Evolutionary conservation across 2,329 filamentous ascomycete genomes (phyloP).

Genomic region (Epichloe glyceriae): DNA sequence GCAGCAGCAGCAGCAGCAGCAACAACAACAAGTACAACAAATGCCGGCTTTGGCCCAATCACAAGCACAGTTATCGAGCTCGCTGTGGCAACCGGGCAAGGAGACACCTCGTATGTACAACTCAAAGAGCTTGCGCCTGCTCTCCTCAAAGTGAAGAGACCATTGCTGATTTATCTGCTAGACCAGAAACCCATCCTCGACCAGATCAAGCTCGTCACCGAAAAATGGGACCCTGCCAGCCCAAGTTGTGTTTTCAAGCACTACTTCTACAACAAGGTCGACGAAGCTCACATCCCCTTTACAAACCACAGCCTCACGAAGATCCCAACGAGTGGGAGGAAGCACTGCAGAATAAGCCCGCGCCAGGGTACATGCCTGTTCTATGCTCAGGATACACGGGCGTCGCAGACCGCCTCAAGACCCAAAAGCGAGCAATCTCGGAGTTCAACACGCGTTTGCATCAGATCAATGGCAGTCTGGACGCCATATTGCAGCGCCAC

Average conservation of each 20-base stretch:
- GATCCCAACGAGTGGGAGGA: constrained; percentile 74
- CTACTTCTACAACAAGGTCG: constrained; percentile 81
- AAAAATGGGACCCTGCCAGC: constrained; percentile 61
- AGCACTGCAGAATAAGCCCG: constrained; percentile 67
- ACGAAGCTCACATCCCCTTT: constrained; percentile 61
- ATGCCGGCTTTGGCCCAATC: constrained; percentile 30
- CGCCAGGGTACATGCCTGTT: constrained; percentile 62
- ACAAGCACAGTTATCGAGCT: constrained; percentile 34
- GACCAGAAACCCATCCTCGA: constrained; percentile 60
- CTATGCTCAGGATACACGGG: constrained; percentile 62
- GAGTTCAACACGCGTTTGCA: constrained; percentile 62
- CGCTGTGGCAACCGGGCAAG: constrained; percentile 40
- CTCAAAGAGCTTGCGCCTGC: neutral
- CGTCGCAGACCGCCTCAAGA: constrained; percentile 57
- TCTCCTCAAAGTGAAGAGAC: neutral
- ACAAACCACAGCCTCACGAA: constrained; percentile 55
- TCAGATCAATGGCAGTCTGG: constrained; percentile 64
- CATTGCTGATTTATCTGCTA: constrained; percentile 8
- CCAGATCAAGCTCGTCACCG: constrained; percentile 55
- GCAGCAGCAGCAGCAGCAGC: constrained; percentile 8
- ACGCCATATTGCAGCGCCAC: constrained; percentile 60
- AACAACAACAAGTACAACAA: constrained; percentile 28
- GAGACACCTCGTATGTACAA: constrained; percentile 33
- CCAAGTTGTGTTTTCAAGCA: constrained; percentile 63
- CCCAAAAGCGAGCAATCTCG: constrained; percentile 56